Evolutionary conservation across 2,329 filamentous ascomycete genomes (phyloP), one percentile per base, ranked within the genome.

Genomic region (Clonostachys chloroleuca): DNA sequence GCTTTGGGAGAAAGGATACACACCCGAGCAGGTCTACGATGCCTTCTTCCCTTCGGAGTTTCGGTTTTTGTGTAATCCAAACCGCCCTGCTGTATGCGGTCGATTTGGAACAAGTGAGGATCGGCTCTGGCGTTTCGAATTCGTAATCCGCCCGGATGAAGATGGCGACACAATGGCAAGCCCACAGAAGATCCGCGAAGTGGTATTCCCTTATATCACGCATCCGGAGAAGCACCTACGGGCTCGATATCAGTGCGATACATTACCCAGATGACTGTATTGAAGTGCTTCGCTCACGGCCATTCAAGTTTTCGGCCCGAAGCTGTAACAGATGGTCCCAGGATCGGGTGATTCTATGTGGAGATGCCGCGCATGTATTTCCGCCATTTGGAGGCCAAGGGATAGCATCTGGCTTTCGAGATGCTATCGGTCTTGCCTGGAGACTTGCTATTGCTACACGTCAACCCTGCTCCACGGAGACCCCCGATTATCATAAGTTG

Each of bases 301-400:
- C 73, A 12, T 58, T 54, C 37, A 57, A 52, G 0, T 78, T 77
- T 51, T 63, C 67, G 1, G 68, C 69, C 17, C 64, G 69, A 46
- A 68, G 68, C 40, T 72, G 70, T 48, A 75, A 77, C 48, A 63
- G 59, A 35, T 78, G 75, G 75, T 63, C 64, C 17, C 52, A 63
- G 12, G 61, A 59, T 9, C 59, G 67, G 6, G 67, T 67, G 0
- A 61, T 75, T 24, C 57, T 78, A 1, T 69, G 67, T 40, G 74
- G 75, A 14, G 74, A 78, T 51, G 65, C 74, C 6, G 74, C 74
- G 3, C 74, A 78, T 54, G 75, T 77, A 5, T 77, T 77, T 48
- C 75, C 74, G 6, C 74, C 74, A 5, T 76, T 68, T 48, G 65
- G 61, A 5, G 64, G 63, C 1, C 65, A 68, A 49, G 65, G 64